Base-by-base conservation (phyloP, 768 basidiomycete species). In the Suillus lakei region DNA sequence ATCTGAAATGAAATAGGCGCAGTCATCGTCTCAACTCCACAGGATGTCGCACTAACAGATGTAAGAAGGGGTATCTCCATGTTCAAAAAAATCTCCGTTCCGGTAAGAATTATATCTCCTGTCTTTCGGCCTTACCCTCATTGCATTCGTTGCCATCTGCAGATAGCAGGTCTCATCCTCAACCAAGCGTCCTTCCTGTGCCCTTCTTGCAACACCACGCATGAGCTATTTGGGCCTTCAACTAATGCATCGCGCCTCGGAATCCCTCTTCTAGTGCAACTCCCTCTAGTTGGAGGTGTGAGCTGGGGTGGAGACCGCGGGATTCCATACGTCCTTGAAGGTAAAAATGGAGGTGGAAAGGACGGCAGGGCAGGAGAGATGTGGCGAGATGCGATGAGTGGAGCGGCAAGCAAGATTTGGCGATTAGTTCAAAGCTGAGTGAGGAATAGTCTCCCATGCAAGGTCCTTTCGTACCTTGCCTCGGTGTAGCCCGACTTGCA, bases 1-100 rank as follows among this genome's bases (percentile, higher is more conserved):
- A 39, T 39, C 3, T 18, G n/a, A 18, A 30, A 63, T 43, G 1
- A 36, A 54, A 63, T 59, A 98, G 96, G 95, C 13, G 88, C 94
- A 0, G 90, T 99, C 2, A 93, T 99, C 64, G 90, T 98, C 2
- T 97, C 96, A 0, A 98, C 97, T 8, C 96, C 97, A 0, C 97
- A 99, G 76, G 92, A 97, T 70, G 92, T 99, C 39, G 92, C 96
- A 3, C 83, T 98, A 5, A 84, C 92, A 5, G 97, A 99, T 74
- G 95, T 95, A 1, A 85, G 93, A 66, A 96, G 96, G 69, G 96
- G 97, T 0, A 91, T 98, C 28, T 85, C 90, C 9, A 97, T 97
- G 94, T 90, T 98, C 73, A 86, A 87, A 61, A 98, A 96, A 77
- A 84, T 98, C 10, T 83, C 85, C 21, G 89, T 98, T 1, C 96